Evolutionary conservation across 176 grass and related monocot species (phyloP).

Genomic region (Microstegium vimineum): DNA sequence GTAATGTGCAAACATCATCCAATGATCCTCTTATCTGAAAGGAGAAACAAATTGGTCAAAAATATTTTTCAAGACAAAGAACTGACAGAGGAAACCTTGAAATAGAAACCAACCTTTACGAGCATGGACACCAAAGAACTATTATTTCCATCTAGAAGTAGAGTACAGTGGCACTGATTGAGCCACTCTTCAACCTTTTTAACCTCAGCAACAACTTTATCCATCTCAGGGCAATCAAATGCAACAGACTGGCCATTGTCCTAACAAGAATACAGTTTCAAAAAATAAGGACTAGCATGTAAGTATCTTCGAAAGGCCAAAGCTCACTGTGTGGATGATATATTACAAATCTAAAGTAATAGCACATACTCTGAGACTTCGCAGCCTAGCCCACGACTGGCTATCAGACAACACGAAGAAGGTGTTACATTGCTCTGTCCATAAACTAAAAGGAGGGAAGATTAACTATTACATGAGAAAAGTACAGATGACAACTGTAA

Average conservation of each 20-base stretch:
- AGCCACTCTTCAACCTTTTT: constrained; percentile 82
- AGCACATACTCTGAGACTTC: constrained; percentile 63
- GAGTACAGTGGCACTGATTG: constrained; percentile 34
- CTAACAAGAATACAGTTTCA: constrained; percentile 27
- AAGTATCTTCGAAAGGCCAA: not conserved
- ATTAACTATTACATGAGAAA: constrained; percentile 17
- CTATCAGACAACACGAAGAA: constrained; percentile 54
- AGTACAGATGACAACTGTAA: not conserved
- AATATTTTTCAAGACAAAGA: constrained; percentile 14
- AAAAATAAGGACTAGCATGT: not conserved
- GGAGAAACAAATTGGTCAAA: constrained; percentile 21
- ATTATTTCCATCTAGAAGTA: constrained; percentile 41
- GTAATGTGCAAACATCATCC: constrained; percentile 47
- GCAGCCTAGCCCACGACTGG: constrained; percentile 68
- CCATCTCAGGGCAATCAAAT: constrained; percentile 70
- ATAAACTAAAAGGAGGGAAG: constrained; percentile 48
- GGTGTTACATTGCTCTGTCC: constrained; percentile 61
- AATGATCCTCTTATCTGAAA: constrained; percentile 75
- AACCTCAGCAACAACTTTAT: constrained; percentile 66
- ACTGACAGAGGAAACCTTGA: not conserved
- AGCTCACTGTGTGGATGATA: not conserved
- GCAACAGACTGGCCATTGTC: constrained; percentile 57
- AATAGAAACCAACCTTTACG: constrained; percentile 50
- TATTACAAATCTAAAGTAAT: not conserved
- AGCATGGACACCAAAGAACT: constrained; percentile 42